Evolutionary conservation across 1,139 yeast species (phyloP), one percentile per base, ranked within the genome.

Genomic region (Kurtzmaniella natalensis): DNA sequence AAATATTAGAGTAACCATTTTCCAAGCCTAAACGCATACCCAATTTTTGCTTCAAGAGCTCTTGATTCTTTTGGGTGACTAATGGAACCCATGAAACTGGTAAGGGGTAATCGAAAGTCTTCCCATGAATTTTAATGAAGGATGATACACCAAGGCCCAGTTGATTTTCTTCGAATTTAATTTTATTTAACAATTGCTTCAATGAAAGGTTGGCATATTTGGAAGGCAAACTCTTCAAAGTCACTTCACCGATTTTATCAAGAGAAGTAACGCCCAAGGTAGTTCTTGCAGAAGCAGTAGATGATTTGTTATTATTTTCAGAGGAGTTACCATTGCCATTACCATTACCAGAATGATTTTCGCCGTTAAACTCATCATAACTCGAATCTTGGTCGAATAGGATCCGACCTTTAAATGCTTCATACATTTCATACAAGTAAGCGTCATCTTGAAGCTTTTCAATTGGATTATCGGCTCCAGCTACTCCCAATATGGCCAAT

Each of bases 21-120:
- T 51, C 50, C 25, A 55, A 49, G 13, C 42, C 47, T 3, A 61
- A 49, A 8, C 46, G 41, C 33, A 66, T 42, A 22, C 55, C 53
- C 16, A 56, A 47, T 4, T 42, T 43, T 2, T 47, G 46, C 18
- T 50, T 51, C 31, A 62, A 45, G 23, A 46, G 46, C 15, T 42
- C 42, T 26, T 57, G 45, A 36, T 53, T 46, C 17, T 48, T 45
- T 17, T 44, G 50, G 2, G 61, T 54, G 6, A 61, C 51, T 14
- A 69, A 44, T 1, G 72, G 70, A 2, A 57, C 46, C 75, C 75
- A 69, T 6, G 63, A 52, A 28, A 61, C 46, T 0, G 75, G 75
- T 16, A 69, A 51, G 0, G 61, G 54, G 36, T 64, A 61, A 15
- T 56, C 48, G 30, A 62, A 64, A 28, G 43, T 44, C 3, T 43